A percentile compares a stretch with the other conserved stretches of the same genome.
These are phyloP conservation scores for Bassia scoparia DNA, from an alignment of 148 eudicot genomes.

Conservation along the genomic window DNA sequence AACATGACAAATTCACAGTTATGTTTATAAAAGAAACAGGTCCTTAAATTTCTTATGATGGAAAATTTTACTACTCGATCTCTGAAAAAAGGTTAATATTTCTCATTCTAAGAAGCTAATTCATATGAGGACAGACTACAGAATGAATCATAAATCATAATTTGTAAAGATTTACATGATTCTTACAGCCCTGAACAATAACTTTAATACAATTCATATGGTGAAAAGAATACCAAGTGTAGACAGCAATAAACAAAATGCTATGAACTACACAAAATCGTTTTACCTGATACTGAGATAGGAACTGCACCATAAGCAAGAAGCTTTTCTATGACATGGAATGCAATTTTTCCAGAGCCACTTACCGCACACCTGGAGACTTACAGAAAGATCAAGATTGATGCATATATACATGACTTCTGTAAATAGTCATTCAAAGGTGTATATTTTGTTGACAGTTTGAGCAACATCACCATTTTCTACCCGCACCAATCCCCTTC, in stretches of 20 bases:
- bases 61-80: too few species aligned
- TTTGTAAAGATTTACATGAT: background rate
- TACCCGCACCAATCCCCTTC: background rate
- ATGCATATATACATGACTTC: background rate
- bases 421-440: background rate
- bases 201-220: background rate
- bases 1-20: too few species aligned
- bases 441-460: background rate
- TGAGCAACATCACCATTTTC: too few species aligned
- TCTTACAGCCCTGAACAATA: background rate
- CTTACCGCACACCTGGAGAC: slow-evolving; percentile 83
- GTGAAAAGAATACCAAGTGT: background rate
- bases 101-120: too few species aligned
- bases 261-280: slow-evolving; percentile 8
- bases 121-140: background rate
- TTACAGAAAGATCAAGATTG: slow-evolving; percentile 14
- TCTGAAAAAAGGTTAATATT: too few species aligned
- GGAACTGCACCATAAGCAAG: slow-evolving; percentile 89
- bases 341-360: slow-evolving; percentile 96
- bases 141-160: background rate
- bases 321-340: slow-evolving; percentile 98
- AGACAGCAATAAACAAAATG: background rate
- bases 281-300: slow-evolving; percentile 84
- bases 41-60: too few species aligned
- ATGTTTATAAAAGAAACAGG: too few species aligned